Evolutionary conservation across 768 basidiomycete species (phyloP), one percentile per base, ranked within the genome.

Genomic region (Leccinum longicurvipes): DNA sequence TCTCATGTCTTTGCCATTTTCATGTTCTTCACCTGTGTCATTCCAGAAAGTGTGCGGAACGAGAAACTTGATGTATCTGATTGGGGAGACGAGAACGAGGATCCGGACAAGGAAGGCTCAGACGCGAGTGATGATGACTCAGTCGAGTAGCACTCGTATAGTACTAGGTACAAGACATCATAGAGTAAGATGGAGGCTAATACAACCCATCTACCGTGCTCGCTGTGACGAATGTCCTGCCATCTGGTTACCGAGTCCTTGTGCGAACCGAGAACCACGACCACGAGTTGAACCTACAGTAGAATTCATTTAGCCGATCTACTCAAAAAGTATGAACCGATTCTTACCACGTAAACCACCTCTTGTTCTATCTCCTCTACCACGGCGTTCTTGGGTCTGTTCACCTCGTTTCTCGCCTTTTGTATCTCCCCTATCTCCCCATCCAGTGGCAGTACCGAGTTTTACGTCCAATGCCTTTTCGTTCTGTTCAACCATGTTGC

Each of bases 381-480:
- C 87, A 55, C 86, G 77, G 50, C 89, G 82, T 66, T 91, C 89
- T 67, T 87, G 85, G 11, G 84, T 76, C 66, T 90, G 89, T 63
- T 92, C 90, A 14, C 86, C 84, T 15, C 88, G 82, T 71, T 91
- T 91, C 63, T 89, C 89, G 24, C 85, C 85, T 67, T 91, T 89
- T 6, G 61, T 55, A 25, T 67, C 66, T 23, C 69, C 75, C 15
- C 86, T 85, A 59, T 89, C 89, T 28, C 76, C 79, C 68, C 71
- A 71, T 36, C 63, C 79, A 34, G 77, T 71, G 34, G 76, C 72
- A 5, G 82, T 82, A 50, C 93, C 92, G 62, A 94, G 82, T 70
- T 93, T 95, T 61, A 79, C 67, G 69, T 97, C 94, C 46, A 97
- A 74, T 1, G 82, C 77, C 77, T 95, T 96, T 73, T 98, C 94